Percentiles rank a stretch among this genome's conserved stretches.
Evolutionary conservation across 1,139 yeast genomes (phyloP).

Genomic region (Nakaseomyces uthaithaninus): DNA sequence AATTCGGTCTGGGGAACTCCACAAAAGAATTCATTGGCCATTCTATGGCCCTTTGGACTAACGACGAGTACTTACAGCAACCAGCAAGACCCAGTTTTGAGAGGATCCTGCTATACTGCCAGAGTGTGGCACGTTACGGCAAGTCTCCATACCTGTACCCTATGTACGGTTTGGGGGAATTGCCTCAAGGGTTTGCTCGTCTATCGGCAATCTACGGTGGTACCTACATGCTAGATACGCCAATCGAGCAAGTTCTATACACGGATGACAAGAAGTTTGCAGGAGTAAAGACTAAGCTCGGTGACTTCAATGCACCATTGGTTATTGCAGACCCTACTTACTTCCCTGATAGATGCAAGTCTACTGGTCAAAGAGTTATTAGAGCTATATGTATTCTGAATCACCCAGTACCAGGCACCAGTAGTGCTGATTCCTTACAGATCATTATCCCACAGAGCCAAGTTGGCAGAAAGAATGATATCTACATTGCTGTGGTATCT

Average conservation of each 20-base stretch:
- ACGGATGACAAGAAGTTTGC: slow-evolving; percentile 51
- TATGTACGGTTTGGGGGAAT: slow-evolving; percentile 90
- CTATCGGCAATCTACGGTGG: slow-evolving; percentile 97
- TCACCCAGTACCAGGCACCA: slow-evolving; percentile 80
- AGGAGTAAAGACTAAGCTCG: slow-evolving; percentile 88
- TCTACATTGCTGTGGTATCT: slow-evolving; percentile 86
- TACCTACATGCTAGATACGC: slow-evolving; percentile 95
- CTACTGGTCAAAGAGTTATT: slow-evolving; percentile 80
- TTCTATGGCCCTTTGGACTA: slow-evolving; percentile 96
- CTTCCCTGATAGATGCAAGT: slow-evolving; percentile 82
- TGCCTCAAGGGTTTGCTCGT: slow-evolving; percentile 98
- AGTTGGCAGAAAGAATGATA: slow-evolving; percentile 86
- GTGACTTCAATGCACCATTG: slow-evolving; percentile 82
- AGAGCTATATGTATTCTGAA: slow-evolving; percentile 92
- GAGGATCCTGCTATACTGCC: slow-evolving; percentile 75
- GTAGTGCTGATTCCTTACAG: slow-evolving; percentile 82
- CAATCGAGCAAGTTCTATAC: slow-evolving; percentile 80
- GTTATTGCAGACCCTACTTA: slow-evolving; percentile 98
- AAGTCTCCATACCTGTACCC: slow-evolving; percentile 96
- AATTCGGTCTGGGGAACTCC: slow-evolving; percentile 87
- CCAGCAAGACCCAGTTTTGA: slow-evolving; percentile 92
- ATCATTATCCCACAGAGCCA: slow-evolving; percentile 95
- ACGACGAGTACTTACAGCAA: slow-evolving; percentile 78
- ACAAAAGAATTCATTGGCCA: slow-evolving; percentile 97
- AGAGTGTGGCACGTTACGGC: slow-evolving; percentile 90